Percentiles rank a stretch among this genome's conserved stretches.
Conservation (phyloP, 2,329 filamentous ascomycete genomes). For the Immersiporthe knoxdaviesiana region DNA sequence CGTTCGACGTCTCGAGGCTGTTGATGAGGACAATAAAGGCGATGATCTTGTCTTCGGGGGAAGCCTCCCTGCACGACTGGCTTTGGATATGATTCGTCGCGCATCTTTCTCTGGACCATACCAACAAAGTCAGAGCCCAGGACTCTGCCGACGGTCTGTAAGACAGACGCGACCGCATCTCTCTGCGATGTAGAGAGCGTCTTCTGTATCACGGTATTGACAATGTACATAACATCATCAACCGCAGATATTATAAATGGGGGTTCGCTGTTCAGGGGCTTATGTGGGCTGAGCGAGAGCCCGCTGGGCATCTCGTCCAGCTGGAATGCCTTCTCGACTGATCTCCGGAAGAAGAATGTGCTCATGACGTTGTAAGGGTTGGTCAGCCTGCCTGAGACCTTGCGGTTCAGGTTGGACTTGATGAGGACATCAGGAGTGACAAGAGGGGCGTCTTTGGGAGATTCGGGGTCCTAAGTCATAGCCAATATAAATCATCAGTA, state of each 20-base stretch:
- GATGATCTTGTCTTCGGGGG: conserved; percentile 86
- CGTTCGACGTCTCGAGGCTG: conserved; percentile 88
- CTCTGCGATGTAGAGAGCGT: conserved; percentile 85
- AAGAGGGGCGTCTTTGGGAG: conserved; percentile 59
- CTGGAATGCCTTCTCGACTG: conserved; percentile 97
- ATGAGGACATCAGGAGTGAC: conserved; percentile 73
- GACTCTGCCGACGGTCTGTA: conserved; percentile 79
- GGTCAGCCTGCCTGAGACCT: conserved; percentile 74
- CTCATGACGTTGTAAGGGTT: conserved; percentile 89
- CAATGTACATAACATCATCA: conserved; percentile 99
- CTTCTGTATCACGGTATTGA: conserved; percentile 87
- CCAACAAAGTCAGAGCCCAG: conserved; percentile 89
- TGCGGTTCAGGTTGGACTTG: conserved; percentile 79
- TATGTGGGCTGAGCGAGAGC: conserved; percentile 75
- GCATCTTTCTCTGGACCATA: conserved; percentile 98
- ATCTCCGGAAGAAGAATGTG: conserved; percentile 94
- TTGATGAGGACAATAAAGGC: conserved; percentile 93
- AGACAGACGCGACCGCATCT: conserved; percentile 74
- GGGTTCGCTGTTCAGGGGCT: conserved; percentile 72
- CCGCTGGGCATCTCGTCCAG: conserved; percentile 85
- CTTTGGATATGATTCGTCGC: conserved; percentile 90
- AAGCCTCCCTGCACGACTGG: conserved; percentile 76
- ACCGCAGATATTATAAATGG: conserved; percentile 95
- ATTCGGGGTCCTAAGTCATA: conserved; percentile 53
- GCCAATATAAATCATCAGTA: conserved; percentile 39